Evolutionary conservation across 2,329 filamentous ascomycete species (phyloP), one percentile per base, ranked within the genome.

Genomic region (Colletotrichum eleusines): DNA sequence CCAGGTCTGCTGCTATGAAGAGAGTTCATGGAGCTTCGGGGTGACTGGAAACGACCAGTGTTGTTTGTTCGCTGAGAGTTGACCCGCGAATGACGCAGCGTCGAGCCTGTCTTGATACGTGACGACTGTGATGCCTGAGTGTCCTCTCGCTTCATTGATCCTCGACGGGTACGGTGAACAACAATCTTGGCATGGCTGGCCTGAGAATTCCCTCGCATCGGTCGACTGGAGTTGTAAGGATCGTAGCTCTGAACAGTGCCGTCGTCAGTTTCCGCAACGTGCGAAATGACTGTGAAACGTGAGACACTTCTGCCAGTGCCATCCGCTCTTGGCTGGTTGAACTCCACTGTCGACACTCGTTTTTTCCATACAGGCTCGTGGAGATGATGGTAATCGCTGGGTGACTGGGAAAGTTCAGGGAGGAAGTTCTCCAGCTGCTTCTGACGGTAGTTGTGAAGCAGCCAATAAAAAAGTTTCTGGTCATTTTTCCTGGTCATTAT

Each of bases 401-500:
- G 88, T 0, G 95, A 97, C 77, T 96, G 92, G n/a, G 89, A 89
- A 66, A 98, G 84, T 28, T 92, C 88, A 38, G 91, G 90, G 70
- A 92, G 92, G 77, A 96, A 98, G 77, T 97, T 93, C 78, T 98
- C 95, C 1, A 97, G 81, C 75, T 96, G 91, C 73, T 94, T 90
- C 73, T 97, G 91, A 54, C 93, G 89, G 79, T 97, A 97, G 79
- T 91, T 92, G 74, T 92, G 82, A 9, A 99, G 87, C 26, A 97
- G 88, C 81, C 90, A 92, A 80, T 98, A 99, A 80, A 98, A 98
- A 74, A 95, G 87, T 77, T 97, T 97, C 78, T 98, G 94, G 66
- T 97, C 94, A 74, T 97, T 98, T 5, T 89, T 85, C 73, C 92
- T 95, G 40, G n/a, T 58, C 53, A 58, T 72, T 50, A 74, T 80